These are phyloP conservation scores for Corymbia maculata DNA, from an alignment of 345 rosid species.

Conservation along the genomic window DNA sequence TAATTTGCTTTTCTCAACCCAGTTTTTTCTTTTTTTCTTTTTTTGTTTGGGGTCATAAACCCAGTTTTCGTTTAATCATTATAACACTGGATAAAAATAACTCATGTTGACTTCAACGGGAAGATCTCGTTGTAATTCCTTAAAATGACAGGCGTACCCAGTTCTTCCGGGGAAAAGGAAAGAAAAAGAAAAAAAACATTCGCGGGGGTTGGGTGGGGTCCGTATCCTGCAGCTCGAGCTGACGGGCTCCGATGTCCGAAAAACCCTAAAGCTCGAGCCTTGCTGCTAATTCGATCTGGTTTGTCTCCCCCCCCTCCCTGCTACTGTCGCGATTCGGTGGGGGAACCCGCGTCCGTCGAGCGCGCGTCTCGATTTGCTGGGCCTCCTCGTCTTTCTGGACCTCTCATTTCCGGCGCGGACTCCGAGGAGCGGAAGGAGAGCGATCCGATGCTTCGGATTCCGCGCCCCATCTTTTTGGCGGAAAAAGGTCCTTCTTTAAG, in stretches of 20 bases:
- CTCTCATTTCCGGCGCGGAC: neutral
- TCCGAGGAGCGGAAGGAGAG: neutral
- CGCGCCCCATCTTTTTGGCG: neutral
- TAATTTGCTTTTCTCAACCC: neutral
- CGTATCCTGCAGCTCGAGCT: neutral
- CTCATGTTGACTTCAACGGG: neutral
- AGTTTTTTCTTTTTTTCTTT: too few relatives aligned
- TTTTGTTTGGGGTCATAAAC: too few relatives aligned
- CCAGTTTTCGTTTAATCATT: neutral
- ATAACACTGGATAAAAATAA: neutral
- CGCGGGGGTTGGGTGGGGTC: neutral
- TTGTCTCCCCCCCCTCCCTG: neutral
- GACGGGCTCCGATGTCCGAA: neutral
- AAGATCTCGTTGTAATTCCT: neutral
- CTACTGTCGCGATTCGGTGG: neutral
- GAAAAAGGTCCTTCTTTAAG: neutral
- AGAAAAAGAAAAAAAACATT: neutral
- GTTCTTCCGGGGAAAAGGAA: neutral
- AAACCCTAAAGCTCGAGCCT: neutral
- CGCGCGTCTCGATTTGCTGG: neutral
- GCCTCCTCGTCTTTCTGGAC: neutral
- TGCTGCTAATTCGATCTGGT: neutral
- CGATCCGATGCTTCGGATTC: conserved; percentile 15
- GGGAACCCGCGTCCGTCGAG: neutral
- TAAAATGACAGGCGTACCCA: neutral